These are phyloP conservation scores for Hypoxylon sp. DNA, from an alignment of 2,329 filamentous ascomycete genomes.

Conservation along the genomic window DNA sequence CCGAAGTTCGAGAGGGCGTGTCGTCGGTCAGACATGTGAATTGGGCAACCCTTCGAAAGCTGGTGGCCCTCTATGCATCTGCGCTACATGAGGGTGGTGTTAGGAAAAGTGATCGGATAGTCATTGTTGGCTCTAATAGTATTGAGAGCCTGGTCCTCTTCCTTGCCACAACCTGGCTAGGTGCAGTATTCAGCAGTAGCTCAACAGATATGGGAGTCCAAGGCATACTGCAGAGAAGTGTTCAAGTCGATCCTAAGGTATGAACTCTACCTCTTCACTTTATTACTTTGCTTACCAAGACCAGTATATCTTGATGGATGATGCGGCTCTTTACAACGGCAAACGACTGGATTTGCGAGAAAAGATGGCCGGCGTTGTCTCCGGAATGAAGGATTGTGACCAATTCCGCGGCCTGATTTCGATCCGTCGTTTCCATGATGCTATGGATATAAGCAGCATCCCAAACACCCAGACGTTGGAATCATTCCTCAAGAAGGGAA, in stretches of 20 bases:
- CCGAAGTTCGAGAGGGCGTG: conserved; percentile 75
- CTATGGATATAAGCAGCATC: conserved; percentile 66
- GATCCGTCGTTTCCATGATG: conserved; percentile 70
- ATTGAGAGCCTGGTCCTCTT: conserved; percentile 78
- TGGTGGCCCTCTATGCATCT: conserved; percentile 67
- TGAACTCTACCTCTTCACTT: conserved; percentile 17
- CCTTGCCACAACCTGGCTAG: conserved; percentile 73
- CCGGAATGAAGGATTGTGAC: conserved; percentile 66
- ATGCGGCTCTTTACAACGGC: conserved; percentile 81
- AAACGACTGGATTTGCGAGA: conserved; percentile 74
- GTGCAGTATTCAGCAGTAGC: conserved; percentile 77
- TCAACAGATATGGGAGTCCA: conserved; percentile 86
- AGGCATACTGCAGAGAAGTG: conserved; percentile 76
- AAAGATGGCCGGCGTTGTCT: conserved; percentile 74
- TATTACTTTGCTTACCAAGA: conserved; percentile 9
- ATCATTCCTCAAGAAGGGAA: conserved; percentile 52
- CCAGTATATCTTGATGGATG: conserved; percentile 82
- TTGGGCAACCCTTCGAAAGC: conserved; percentile 71
- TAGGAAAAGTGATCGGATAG: conserved; percentile 75
- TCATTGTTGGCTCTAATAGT: conserved; percentile 78
- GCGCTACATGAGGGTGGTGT: conserved; percentile 75
- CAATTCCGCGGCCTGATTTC: conserved; percentile 72
- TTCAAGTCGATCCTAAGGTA: conserved; percentile 77
- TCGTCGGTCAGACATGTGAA: conserved; percentile 65
- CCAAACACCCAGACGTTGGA: conserved; percentile 56